Base-by-base conservation (phyloP, 805 yeast genomes). In the Candida schatavii region DNA sequence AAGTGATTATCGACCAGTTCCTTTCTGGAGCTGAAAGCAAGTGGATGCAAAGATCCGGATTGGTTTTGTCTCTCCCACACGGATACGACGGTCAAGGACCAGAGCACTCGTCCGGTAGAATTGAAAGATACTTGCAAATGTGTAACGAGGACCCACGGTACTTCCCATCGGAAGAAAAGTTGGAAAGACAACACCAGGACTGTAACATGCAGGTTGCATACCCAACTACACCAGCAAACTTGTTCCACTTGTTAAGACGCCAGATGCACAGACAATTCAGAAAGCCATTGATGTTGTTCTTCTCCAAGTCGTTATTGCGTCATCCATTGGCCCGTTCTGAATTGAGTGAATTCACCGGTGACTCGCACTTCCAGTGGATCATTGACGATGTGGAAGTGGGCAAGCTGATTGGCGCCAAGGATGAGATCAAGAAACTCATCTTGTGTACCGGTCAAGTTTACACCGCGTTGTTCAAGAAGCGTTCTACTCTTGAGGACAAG, bases 31-130 rank as follows among this genome's bases (percentile, higher is more conserved):
- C 95, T 66, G 99, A 93, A 74, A 80, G 90, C 53, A 93, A 93
- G 74, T 93, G 99, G 99, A 86, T 88, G 66, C 99, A 93, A 78
- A 86, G 99, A 72, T 88, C 97, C 11, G 99, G 99, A 65, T 64
- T 93, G 46, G 96, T 93, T 29, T 72, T 93, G 55, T 88, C 97
- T 3, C 78, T 93, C 69, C 99, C 99, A 44, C 99, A 93, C 66
- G 99, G 99, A 74, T 93, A 90, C 67, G 99, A 93, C 66, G 99
- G 99, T 53, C 99, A 93, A 75, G 99, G 99, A 59, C 98, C 99
- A 52, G 99, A 93, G 75, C 99, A 93, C 72, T 93, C 99, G 21
- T 87, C 96, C 43, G 98, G 96, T 59, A 85, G 98, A 78, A 70
- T 93, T 42, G 99, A 93, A 75, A 84, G 99, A 75, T 93, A 89